These are phyloP conservation scores for Vinca minor DNA, from an alignment of 257 asterid genomes.

Conservation along the genomic window DNA sequence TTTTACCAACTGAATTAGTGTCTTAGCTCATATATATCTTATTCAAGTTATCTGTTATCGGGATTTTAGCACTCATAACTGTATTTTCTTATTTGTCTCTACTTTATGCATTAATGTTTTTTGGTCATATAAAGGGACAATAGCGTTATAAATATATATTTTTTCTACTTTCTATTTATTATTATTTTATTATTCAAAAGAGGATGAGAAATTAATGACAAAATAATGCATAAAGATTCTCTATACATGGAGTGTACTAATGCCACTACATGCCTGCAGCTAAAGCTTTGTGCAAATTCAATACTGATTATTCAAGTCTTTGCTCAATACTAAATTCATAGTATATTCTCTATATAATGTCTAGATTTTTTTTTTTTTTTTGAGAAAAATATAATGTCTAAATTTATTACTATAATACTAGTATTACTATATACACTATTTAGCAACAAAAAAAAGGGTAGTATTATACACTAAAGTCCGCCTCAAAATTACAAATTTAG, in stretches of 20 bases:
- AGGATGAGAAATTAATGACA: background rate
- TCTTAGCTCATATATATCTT: too few relatives aligned
- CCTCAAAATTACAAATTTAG: background rate
- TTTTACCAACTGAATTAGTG: too few relatives aligned
- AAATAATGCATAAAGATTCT: background rate
- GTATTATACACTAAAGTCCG: background rate
- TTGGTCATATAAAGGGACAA: too few relatives aligned
- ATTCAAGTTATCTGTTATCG: too few relatives aligned
- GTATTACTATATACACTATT: too few relatives aligned
- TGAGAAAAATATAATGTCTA: background rate
- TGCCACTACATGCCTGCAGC: conserved; percentile 10
- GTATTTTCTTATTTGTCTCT: too few relatives aligned
- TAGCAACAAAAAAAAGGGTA: too few relatives aligned
- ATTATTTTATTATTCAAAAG: background rate
- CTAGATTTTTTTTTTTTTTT: conserved; percentile 1
- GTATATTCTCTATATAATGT: background rate
- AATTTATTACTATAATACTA: too few relatives aligned
- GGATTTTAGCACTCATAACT: too few relatives aligned
- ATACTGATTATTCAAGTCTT: conserved; percentile 2
- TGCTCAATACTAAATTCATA: conserved; percentile 4
- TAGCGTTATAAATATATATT: too few relatives aligned
- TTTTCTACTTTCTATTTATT: too few relatives aligned
- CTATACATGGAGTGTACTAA: background rate
- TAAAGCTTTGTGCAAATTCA: conserved; percentile 9
- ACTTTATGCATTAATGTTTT: too few relatives aligned